Conservation (phyloP, 345 rosid genomes). For the Eucalyptus regnans region DNA sequence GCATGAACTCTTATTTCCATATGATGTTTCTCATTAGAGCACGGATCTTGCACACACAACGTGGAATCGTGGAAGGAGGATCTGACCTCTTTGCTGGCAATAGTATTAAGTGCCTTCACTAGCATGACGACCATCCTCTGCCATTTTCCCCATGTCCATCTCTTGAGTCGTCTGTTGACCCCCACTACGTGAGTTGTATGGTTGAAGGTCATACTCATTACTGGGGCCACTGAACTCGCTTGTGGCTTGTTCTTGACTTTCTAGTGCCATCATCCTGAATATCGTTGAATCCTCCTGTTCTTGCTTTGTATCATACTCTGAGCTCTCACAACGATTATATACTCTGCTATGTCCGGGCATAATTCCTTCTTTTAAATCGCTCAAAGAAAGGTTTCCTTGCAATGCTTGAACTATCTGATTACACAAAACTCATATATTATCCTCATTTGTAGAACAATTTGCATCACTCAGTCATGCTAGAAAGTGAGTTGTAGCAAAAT, state of each 20-base stretch:
- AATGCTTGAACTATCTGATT: conserved; percentile 75
- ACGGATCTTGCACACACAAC: background rate
- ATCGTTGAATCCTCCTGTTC: conserved; percentile 58
- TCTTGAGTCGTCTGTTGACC: conserved; percentile 32
- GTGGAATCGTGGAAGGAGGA: background rate
- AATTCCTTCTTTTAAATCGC: conserved; percentile 47
- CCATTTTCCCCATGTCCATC: conserved; percentile 14
- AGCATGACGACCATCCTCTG: conserved; percentile 3
- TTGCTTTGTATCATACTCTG: conserved; percentile 51
- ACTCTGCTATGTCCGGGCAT: conserved; percentile 34
- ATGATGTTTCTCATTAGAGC: background rate
- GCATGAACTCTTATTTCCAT: background rate
- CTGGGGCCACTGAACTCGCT: conserved; percentile 38
- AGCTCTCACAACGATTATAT: conserved; percentile 32
- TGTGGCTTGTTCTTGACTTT: conserved; percentile 41
- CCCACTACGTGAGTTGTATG: conserved; percentile 54
- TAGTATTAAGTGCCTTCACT: background rate
- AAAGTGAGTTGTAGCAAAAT: background rate
- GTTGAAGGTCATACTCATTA: conserved; percentile 29
- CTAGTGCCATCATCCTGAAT: conserved; percentile 59
- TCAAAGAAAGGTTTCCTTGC: conserved; percentile 58
- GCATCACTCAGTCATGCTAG: background rate
- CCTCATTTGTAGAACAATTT: background rate
- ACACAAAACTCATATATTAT: background rate
- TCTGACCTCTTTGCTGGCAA: background rate